These are phyloP conservation scores for Chrysosporium queenslandicum DNA, from an alignment of 2,329 filamentous ascomycete species.

Conservation along the genomic window DNA sequence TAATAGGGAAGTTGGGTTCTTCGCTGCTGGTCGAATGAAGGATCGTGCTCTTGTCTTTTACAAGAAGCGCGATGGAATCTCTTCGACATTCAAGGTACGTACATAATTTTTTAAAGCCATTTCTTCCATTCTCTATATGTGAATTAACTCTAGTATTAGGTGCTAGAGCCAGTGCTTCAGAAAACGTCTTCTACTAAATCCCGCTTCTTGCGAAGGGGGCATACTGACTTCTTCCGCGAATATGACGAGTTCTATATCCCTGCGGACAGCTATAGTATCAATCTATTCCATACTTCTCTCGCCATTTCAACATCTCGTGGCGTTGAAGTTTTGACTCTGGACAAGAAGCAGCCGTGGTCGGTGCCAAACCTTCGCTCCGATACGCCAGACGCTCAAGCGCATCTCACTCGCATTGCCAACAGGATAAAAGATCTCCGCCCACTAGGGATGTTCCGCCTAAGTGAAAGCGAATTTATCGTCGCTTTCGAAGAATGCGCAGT, in stretches of 20 bases:
- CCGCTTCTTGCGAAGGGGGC: slow-evolving; percentile 58
- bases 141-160: slow-evolving; percentile 38
- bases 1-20: slow-evolving; percentile 90
- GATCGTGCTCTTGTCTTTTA: slow-evolving; percentile 90
- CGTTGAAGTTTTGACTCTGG: slow-evolving; percentile 89
- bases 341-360: slow-evolving; percentile 92
- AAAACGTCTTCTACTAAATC: slow-evolving; percentile 78
- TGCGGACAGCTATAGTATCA: slow-evolving; percentile 86
- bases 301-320: slow-evolving; percentile 85
- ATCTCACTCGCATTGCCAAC: slow-evolving; percentile 73
- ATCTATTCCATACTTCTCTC: slow-evolving; percentile 89
- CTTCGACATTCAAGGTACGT: slow-evolving; percentile 71
- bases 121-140: not conserved
- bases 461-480: slow-evolving; percentile 82
- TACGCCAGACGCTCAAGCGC: slow-evolving; percentile 46
- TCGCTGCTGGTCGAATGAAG: slow-evolving; percentile 93
- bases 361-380: slow-evolving; percentile 68
- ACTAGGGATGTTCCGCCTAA: slow-evolving; percentile 91
- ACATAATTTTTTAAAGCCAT: not conserved
- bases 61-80: slow-evolving; percentile 86
- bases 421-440: slow-evolving; percentile 76
- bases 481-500: slow-evolving; percentile 94
- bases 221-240: slow-evolving; percentile 91
- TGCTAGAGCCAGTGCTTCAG: slow-evolving; percentile 89
- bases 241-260: slow-evolving; percentile 99